Conservation (phyloP, 192 early-diverging fungal genomes). For the Coemansia sp. region DNA sequence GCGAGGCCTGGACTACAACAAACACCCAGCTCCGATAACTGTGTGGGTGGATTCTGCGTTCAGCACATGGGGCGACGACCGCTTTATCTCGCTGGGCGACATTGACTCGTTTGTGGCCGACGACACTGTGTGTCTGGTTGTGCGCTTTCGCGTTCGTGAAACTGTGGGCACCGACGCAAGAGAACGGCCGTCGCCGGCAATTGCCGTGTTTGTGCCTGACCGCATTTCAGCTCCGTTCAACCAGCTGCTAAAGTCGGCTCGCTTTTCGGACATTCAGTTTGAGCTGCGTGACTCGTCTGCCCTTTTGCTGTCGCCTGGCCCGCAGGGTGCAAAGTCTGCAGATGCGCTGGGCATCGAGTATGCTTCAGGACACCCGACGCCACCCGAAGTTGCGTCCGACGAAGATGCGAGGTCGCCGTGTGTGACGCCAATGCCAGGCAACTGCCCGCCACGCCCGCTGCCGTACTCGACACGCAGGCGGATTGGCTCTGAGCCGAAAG, state of each 20-base stretch:
- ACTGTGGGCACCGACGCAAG: constrained; percentile 28
- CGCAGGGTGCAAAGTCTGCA: neutral
- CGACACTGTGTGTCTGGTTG: constrained; percentile 45
- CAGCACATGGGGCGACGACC: constrained; percentile 52
- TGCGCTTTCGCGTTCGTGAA: constrained; percentile 50
- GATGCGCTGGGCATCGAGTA: constrained; percentile 2
- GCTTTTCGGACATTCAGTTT: constrained; percentile 55
- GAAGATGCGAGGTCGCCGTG: constrained; percentile 19
- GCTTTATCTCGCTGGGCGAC: constrained; percentile 38
- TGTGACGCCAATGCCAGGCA: constrained; percentile 47
- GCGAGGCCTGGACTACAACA: constrained; percentile 46
- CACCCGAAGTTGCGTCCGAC: neutral
- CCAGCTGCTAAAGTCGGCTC: constrained; percentile 43
- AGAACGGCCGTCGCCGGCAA: constrained; percentile 39
- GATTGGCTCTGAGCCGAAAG: constrained; percentile 10
- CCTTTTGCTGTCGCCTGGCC: constrained; percentile 42
- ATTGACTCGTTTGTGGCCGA: constrained; percentile 38
- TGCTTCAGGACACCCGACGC: constrained; percentile 11
- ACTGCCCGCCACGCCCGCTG: constrained; percentile 30
- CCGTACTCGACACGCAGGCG: constrained; percentile 32
- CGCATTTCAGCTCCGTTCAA: constrained; percentile 51
- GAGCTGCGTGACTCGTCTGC: constrained; percentile 44
- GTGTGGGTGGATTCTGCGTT: constrained; percentile 52
- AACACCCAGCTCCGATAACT: constrained; percentile 49
- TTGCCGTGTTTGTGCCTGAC: constrained; percentile 48